Base-by-base conservation (phyloP, 495 filamentous ascomycete genomes). In the Articulospora tetracladia region DNA sequence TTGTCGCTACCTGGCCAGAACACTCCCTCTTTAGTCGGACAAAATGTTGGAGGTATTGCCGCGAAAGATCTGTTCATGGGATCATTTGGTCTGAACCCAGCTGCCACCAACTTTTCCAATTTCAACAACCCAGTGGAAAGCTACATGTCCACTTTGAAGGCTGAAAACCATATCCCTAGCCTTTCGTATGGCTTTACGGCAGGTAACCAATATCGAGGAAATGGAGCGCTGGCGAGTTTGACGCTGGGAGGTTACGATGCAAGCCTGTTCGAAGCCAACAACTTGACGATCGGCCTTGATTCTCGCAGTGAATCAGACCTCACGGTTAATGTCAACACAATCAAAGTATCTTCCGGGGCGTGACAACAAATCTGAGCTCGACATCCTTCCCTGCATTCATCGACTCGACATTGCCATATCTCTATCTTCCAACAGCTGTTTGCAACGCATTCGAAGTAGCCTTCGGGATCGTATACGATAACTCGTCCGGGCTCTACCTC, bases 221-320 rank as follows among this genome's bases (percentile, higher is more conserved):
- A 76, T 34, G 68, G 73, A 44, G 76, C 79, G 4, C 72, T 78
- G 22, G 76, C 71, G 13, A 78, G 77, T 48, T 68, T 85, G 10
- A 82, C 77, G 1, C 72, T 85, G 22, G 82, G 80, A 6, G 82
- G 83, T 8, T 83, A 82, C 59, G 83, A 86, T 61, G 58, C 72
- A 7, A 74, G 77, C 1, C 30, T 70, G 72, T 81, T 80, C 63
- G 63, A 65, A 12, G 69, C 75, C 15, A 83, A 80, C 61, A 65
- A 74, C 76, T 23, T 62, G 11, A 49, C 72, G 71, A 24, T 79
- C 78, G 67, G 62, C 8, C 78, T 84, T 63, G 71, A 72, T 8
- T 69, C 67, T 0, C 76, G 83, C 59, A 62, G 74, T 22, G 72
- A 75, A 20, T 70, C 76, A 8, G 79, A 82, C 56, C 61, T 85